phyloP scores from a whole-genome alignment of 2,329 filamentous ascomycete genomes.

The Neurospora crassa region DNA sequence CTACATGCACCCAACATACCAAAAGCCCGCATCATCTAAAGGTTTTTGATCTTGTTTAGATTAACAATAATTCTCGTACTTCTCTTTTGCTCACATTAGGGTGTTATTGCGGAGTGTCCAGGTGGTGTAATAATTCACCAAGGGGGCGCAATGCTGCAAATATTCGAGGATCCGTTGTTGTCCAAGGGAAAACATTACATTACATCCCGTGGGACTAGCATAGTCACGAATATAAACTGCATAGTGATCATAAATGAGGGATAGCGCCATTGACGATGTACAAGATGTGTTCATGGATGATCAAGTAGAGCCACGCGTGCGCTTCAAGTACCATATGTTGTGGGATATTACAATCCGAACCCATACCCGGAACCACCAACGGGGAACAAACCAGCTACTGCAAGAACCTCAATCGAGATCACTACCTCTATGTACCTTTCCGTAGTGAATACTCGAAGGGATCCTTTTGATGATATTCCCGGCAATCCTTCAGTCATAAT shows the following conservation, averaged over 20 bases:
- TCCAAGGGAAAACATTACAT: not conserved
- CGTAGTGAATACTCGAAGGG: not conserved
- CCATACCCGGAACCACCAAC: not conserved
- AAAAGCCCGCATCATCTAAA: not conserved
- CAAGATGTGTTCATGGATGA: not conserved
- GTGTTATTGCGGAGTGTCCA: not conserved
- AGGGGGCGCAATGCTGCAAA: not conserved
- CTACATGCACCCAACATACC: not conserved
- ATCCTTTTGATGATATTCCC: not conserved
- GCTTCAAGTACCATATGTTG: no score
- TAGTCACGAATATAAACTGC: not conserved
- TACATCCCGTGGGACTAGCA: not conserved
- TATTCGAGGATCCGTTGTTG: not conserved
- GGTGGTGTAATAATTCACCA: not conserved
- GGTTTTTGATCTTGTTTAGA: accelerated
- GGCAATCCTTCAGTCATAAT: not conserved
- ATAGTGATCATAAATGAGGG: not conserved
- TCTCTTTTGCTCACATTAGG: not conserved
- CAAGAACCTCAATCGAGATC: not conserved
- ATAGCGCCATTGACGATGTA: not conserved
- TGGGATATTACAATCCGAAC: no score
- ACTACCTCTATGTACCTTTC: not conserved
- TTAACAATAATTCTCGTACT: not conserved
- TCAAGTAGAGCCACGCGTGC: not conserved
- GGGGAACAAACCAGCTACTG: not conserved